These are phyloP conservation scores for Trypanosoma conorhini DNA, from an alignment of 208 protist genomes.

Conservation along the genomic window DNA sequence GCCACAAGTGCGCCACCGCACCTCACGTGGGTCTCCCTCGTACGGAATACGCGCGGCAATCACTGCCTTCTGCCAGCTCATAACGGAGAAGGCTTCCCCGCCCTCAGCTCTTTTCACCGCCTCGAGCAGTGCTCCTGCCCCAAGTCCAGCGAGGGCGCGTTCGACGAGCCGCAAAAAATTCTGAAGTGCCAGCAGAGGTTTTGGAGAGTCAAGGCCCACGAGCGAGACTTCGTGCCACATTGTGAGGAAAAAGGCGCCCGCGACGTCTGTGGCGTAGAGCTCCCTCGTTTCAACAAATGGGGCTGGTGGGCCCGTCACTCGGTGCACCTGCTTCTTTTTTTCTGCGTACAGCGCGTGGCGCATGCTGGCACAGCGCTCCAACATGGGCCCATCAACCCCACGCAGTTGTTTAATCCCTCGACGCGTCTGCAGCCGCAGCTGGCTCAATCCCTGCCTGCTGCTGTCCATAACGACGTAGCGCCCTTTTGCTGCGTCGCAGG, in stretches of 20 bases:
- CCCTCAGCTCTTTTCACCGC: conserved; percentile 20
- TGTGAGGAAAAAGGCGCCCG: conserved; percentile 62
- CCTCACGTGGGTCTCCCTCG: conserved; percentile 34
- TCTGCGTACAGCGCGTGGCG: conserved; percentile 9
- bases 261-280: conserved; percentile 44
- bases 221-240: conserved; percentile 65
- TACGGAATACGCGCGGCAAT: conserved; percentile 53
- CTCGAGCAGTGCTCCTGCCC: conserved; percentile 35
- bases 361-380: conserved; percentile 27
- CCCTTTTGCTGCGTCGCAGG: background rate
- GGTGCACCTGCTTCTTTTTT: background rate
- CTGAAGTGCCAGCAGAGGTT: conserved; percentile 32
- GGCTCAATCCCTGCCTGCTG: background rate
- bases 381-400: background rate
- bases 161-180: conserved; percentile 51
- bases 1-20: conserved; percentile 57
- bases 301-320: background rate
- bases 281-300: conserved; percentile 41
- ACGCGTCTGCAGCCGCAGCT: conserved; percentile 1
- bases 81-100: conserved; percentile 2
- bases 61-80: conserved; percentile 46
- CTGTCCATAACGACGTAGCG: background rate
- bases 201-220: conserved; percentile 26
- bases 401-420: conserved; percentile 10
- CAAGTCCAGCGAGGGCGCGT: conserved; percentile 38